These are phyloP conservation scores for Suhomyces sp. DNA, from an alignment of 805 yeast genomes.

Conservation along the genomic window DNA sequence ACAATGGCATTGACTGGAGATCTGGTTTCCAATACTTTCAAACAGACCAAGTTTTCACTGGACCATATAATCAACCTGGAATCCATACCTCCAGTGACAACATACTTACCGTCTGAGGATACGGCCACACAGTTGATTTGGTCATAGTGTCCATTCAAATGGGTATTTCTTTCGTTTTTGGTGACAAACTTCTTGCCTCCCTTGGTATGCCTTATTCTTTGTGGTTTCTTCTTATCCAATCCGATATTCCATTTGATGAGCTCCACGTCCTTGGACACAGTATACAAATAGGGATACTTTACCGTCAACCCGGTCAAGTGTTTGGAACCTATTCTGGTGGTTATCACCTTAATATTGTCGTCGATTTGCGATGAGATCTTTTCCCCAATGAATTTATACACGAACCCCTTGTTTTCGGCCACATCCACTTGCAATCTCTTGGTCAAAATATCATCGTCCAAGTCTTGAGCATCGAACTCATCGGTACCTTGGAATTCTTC, in stretches of 20 bases:
- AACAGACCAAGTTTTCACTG: constrained; percentile 69
- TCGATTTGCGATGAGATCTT: constrained; percentile 40
- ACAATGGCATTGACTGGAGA: constrained; percentile 71
- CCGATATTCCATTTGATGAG: constrained; percentile 78
- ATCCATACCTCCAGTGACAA: constrained; percentile 91
- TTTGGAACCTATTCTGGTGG: constrained; percentile 61
- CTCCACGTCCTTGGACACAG: constrained; percentile 79
- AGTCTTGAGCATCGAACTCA: constrained; percentile 81
- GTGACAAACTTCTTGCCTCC: constrained; percentile 55
- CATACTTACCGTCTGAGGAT: constrained; percentile 81
- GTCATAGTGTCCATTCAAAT: constrained; percentile 70
- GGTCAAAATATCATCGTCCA: constrained; percentile 83
- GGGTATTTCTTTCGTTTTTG: constrained; percentile 45
- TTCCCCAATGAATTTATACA: constrained; percentile 67
- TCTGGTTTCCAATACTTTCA: constrained; percentile 75
- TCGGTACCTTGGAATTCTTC: constrained; percentile 37
- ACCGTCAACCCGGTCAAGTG: constrained; percentile 58
- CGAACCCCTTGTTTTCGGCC: constrained; percentile 83
- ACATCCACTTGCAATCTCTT: constrained; percentile 82
- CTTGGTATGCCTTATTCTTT: constrained; percentile 58
- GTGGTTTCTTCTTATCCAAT: constrained; percentile 52
- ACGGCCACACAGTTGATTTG: constrained; percentile 78
- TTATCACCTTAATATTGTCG: constrained; percentile 30
- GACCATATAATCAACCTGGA: constrained; percentile 84
- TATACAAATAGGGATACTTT: constrained; percentile 62